phyloP scores from a whole-genome alignment of 139 green algal genomes.

The Chlorella sp. region DNA sequence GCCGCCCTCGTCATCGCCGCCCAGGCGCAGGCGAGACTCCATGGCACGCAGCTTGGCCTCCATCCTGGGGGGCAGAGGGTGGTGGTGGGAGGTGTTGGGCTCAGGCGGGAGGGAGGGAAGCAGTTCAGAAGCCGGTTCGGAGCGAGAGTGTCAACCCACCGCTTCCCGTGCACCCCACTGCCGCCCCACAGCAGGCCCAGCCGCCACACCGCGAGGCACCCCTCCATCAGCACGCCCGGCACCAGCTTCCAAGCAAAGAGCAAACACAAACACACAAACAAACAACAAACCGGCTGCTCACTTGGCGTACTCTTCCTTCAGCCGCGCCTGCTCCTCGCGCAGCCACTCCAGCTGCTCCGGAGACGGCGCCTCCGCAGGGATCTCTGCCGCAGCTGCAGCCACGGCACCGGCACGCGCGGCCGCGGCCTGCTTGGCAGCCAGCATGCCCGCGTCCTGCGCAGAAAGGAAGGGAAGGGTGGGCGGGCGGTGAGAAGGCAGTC shows the following conservation, averaged over 20 bases:
- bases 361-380: no score
- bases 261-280: no score
- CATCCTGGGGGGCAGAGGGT: slow-evolving; percentile 38
- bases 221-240: no score
- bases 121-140: no score
- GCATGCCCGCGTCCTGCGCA: slow-evolving; percentile 16
- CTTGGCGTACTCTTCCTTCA: slow-evolving; percentile 63
- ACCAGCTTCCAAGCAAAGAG: no score
- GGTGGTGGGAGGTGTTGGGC: background rate
- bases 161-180: no score
- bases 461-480: no score
- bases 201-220: no score
- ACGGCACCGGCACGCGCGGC: background rate
- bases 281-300: background rate
- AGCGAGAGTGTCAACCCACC: no score
- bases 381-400: background rate
- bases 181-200: background rate
- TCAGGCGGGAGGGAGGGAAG: background rate
- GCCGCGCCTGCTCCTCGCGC: slow-evolving; percentile 48
- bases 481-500: no score
- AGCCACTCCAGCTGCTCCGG: slow-evolving; percentile 41
- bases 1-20: background rate
- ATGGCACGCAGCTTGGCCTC: slow-evolving; percentile 60
- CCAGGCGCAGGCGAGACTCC: slow-evolving; percentile 49
- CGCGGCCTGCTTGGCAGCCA: background rate